Base-by-base conservation (phyloP, 164 flowering plant genomes). In the Vitis rotundifolia region DNA sequence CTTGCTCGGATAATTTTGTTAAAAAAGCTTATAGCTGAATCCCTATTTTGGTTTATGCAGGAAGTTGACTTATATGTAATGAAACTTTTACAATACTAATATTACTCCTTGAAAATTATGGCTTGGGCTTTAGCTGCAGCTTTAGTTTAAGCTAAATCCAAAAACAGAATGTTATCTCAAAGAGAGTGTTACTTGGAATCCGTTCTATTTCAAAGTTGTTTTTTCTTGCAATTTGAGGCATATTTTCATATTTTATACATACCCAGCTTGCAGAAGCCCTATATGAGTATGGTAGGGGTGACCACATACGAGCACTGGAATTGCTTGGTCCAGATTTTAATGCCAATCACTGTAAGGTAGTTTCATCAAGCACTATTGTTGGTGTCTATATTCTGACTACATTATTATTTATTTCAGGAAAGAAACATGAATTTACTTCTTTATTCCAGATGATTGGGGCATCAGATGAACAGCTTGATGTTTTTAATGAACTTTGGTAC, bases 391-490 rank as follows among this genome's bases (percentile, higher is more conserved):
- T 49, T 44, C n/a, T 54, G 37, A 15, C 64, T 16, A 9, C 31
- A 28, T 71, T 10, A 26, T 18, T 26, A 64, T 11, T 56, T 12
- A 15, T 11, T 61, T 3, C 26, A 16, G 12, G 26, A 11, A 9
- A 5, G 13, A 11, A 49, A 51, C 8, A 11, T 26, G 52, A 63
- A 26, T 57, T 29, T 37, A 6, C 53, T 69, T 60, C 51, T 26
- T 59, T 28, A 37, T 64, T 67, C 54, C 70, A 90, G 96, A 78
- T 87, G 73, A 82, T 90, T 28, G 98, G 97, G 29, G 98, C 96
- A 75, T 93, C 98, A 11, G 96, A 86, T 75, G 97, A 93, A 71
- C 98, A 91, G 68, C 82, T 89, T 50, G 97, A 93, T 67, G 96
- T 93, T 16, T 93, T 93, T 68, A 88, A 84, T 58, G 97, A 94